phyloP scores from a whole-genome alignment of 768 basidiomycete species.

The Macrolepiota fuliginosa region DNA sequence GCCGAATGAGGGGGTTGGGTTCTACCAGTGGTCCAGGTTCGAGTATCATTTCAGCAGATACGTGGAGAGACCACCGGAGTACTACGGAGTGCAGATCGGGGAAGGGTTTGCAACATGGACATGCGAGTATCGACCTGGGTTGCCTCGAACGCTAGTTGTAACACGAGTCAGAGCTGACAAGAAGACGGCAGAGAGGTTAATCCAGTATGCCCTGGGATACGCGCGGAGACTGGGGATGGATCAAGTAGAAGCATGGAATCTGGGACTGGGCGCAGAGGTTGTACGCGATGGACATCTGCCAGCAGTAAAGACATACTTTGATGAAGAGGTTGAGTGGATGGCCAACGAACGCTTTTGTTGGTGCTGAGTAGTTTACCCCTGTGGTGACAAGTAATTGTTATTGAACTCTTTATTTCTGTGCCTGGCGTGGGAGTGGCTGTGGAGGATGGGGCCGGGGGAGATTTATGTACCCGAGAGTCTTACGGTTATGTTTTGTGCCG shows the following conservation, averaged over 20 bases:
- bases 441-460: too few relatives aligned
- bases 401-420: too few relatives aligned
- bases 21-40: conserved; percentile 23
- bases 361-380: conserved; percentile 16
- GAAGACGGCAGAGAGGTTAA: conserved; percentile 29
- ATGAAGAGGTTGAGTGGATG: conserved; percentile 18
- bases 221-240: conserved; percentile 23
- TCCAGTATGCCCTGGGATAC: conserved; percentile 27
- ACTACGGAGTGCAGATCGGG: conserved; percentile 15
- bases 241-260: conserved; percentile 45
- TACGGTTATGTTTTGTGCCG: too few relatives aligned
- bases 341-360: conserved; percentile 26
- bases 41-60: conserved; percentile 19
- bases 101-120: conserved; percentile 27
- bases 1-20: conserved; percentile 25
- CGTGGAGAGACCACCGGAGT: conserved; percentile 11
- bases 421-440: too few relatives aligned
- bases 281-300: conserved; percentile 36
- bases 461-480: too few relatives aligned
- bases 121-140: conserved; percentile 17
- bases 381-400: neutral
- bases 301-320: conserved; percentile 43
- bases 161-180: conserved; percentile 24
- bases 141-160: conserved; percentile 18
- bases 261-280: conserved; percentile 30